Evolutionary conservation across 257 asterid species (phyloP).

Genomic region (Salvia miltiorrhiza): DNA sequence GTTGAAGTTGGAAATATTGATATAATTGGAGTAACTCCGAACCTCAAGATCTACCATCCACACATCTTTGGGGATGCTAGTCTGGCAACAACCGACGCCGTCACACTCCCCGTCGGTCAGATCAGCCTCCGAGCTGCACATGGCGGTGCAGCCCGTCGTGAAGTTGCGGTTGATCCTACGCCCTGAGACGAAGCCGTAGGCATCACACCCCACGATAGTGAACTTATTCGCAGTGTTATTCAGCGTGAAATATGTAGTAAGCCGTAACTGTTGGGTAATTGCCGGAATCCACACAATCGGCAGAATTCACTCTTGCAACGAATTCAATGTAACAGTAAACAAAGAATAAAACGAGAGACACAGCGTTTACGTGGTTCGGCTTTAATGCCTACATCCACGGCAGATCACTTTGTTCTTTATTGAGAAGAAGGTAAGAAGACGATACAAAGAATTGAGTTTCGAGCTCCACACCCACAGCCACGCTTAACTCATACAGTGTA

Average conservation of each 20-base stretch:
- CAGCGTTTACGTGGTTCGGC: no score
- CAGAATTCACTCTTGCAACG: no score
- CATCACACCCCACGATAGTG: constrained; percentile 33
- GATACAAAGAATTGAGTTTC: no score
- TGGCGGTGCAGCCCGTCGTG: constrained; percentile 27
- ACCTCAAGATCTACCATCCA: not conserved
- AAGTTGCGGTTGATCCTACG: not conserved
- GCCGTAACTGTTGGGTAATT: no score
- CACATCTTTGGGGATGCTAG: constrained; percentile 14
- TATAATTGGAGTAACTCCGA: not conserved
- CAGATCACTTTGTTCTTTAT: no score
- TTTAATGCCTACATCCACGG: no score
- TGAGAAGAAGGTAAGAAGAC: no score
- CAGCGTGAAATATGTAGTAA: not conserved
- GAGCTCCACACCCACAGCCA: no score
- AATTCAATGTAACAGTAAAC: no score
- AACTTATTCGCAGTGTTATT: constrained; percentile 27
- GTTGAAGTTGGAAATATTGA: not conserved
- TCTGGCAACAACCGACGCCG: constrained; percentile 37
- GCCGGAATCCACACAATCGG: no score
- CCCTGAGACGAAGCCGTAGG: constrained; percentile 13
- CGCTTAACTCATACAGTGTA: no score
- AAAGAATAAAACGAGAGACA: no score
- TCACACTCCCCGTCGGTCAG: constrained; percentile 12
- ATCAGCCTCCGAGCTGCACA: not conserved